These are phyloP conservation scores for Fragaria nilgerrensis DNA, from an alignment of 306 rosid genomes.

Conservation along the genomic window DNA sequence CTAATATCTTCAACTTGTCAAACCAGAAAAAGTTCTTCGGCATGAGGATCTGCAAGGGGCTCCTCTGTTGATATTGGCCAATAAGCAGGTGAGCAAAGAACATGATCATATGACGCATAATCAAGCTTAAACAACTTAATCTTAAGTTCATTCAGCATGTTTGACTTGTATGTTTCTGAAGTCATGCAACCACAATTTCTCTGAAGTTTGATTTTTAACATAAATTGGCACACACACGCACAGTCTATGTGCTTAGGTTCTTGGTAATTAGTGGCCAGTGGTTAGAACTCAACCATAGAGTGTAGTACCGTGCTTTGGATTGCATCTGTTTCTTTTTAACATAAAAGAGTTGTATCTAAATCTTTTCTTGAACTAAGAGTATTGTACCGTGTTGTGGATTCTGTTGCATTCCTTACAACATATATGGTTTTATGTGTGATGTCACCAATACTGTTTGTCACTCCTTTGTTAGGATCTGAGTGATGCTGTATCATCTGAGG, in stretches of 20 bases:
- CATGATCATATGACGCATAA: neutral
- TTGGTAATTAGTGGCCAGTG: neutral
- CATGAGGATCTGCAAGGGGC: constrained; percentile 99
- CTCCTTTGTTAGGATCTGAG: constrained; percentile 54
- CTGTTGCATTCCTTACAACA: neutral
- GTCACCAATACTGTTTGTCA: neutral
- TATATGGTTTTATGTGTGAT: constrained; percentile 10
- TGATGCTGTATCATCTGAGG: constrained; percentile 82
- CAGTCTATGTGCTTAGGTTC: neutral
- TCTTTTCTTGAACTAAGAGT: too few species aligned
- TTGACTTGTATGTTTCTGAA: neutral
- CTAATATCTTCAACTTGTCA: constrained; percentile 28
- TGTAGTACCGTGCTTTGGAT: neutral
- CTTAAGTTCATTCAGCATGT: neutral
- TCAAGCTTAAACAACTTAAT: neutral
- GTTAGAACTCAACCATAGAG: neutral
- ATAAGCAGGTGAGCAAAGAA: constrained; percentile 74
- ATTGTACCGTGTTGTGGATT: neutral
- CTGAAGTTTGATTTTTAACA: neutral
- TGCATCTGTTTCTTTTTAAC: neutral
- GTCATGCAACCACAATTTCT: neutral
- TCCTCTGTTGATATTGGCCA: constrained; percentile 87
- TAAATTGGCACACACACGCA: neutral
- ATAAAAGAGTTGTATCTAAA: neutral
- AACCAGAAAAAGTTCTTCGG: constrained; percentile 86